A percentile compares a stretch with the other conserved stretches of the same genome.
These are phyloP conservation scores for Heliocybe sulcata DNA, from an alignment of 1,284 basidiomycete genomes.

Conservation along the genomic window DNA sequence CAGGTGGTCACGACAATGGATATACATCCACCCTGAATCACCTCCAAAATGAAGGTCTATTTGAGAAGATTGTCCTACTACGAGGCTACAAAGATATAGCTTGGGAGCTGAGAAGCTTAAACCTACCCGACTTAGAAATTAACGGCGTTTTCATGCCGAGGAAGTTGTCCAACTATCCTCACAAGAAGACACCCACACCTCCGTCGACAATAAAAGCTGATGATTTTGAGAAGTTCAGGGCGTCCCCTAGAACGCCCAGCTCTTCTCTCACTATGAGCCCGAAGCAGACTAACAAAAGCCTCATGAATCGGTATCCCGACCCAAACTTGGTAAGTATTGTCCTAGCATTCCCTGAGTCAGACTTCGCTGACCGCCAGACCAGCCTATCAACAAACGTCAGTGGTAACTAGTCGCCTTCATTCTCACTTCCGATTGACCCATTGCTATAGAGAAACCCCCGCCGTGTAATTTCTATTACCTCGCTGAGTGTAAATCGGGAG, in stretches of 20 bases:
- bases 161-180: conserved; percentile 17
- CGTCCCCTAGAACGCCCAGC: conserved; percentile 9
- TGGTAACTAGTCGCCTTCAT: too few relatives aligned
- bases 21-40: conserved; percentile 41
- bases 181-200: conserved; percentile 12
- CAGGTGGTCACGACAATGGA: conserved; percentile 47
- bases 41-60: conserved; percentile 39
- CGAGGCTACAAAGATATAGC: conserved; percentile 42
- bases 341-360: not conserved
- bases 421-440: too few relatives aligned
- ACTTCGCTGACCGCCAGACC: conserved; percentile 4
- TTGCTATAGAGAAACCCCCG: conserved; percentile 25
- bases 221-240: conserved; percentile 16
- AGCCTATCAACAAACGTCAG: conserved; percentile 27
- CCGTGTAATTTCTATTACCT: conserved; percentile 37
- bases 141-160: conserved; percentile 40
- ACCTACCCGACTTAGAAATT: conserved; percentile 33
- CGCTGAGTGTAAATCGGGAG: conserved; percentile 24
- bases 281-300: conserved; percentile 9
- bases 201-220: conserved; percentile 13
- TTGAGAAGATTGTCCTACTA: conserved; percentile 42
- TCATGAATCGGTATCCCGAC: conserved; percentile 12
- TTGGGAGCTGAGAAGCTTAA: conserved; percentile 33
- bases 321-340: conserved; percentile 3
- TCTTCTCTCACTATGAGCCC: conserved; percentile 9